Evolutionary conservation across 495 filamentous ascomycete genomes (phyloP), one percentile per base, ranked within the genome.

Genomic region (Tricharina praecox): DNA sequence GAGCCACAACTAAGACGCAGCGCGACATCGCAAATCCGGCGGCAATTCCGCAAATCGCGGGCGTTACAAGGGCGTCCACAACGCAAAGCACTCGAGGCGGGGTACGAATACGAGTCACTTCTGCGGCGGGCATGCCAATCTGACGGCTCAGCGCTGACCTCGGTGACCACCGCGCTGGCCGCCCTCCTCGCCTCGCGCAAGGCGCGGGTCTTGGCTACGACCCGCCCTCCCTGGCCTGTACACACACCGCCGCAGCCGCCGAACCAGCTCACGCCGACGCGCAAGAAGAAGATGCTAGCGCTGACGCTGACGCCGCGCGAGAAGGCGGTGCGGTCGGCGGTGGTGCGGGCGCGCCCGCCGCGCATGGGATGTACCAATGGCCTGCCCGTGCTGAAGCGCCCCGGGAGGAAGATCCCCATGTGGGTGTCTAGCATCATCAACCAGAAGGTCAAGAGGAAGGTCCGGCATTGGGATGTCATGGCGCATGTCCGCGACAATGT

Each of bases 311-410:
- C 23, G 0, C 45, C 50, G 8, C 40, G n/a, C 15, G 23, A 33
- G 8, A 23, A 23, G 15, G 24, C 13, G 2, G 34, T 20, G 16
- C 39, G 10, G 1, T 16, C 24, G 24, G 10, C 43, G 1, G 34
- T 36, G 5, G 33, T 40, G 8, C 28, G 43, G 2, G 44, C 32
- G 11, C 46, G 53, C 4, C 44, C 53, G 1, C 41, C 30, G 9
- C 3, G 56, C 2, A 40, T 41, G 13, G 35, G 44, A 5, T 23
- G 11, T 20, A 48, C 53, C 0, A 60, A 43, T 13, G 20, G 33
- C 1, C 32, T 56, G 2, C 57, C 58, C 7, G 4, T 61, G 13
- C 35, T 61, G 10, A 51, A 56, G 0, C 43, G 47, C 3, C 57
- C 53, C 4, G 58, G 58, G 3, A 24, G 45, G n/a, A 35, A 32